Base-by-base conservation (phyloP, 345 rosid species). In the Gossypium longicalyx region DNA sequence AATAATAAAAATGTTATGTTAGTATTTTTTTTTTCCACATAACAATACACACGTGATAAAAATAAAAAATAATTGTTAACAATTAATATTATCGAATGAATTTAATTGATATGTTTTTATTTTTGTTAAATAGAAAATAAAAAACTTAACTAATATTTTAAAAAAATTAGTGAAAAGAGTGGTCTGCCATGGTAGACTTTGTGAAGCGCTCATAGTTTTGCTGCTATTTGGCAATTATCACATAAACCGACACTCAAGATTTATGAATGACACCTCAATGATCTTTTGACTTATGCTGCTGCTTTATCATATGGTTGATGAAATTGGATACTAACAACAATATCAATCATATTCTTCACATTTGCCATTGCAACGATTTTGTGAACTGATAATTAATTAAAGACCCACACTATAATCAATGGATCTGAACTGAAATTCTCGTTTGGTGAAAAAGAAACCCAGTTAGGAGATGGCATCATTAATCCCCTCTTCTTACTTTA, bases 281-380 rank as follows among this genome's bases (percentile, higher is more conserved):
- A 58, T 67, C 34, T 67, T 67, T 67, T 67, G 71, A 67, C 71
- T 67, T 67, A 8, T 67, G 70, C n/a, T 45, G 52, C 70, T 66
- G 53, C 70, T 45, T 22, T 27, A 69, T 69, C 38, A 67, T 34
- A 34, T 49, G 9, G 71, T 47, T 67, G 54, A 44, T 45, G 54
- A 27, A 25, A 43, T 19, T 1, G 13, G 52, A 2, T 19, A 11
- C 6, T 10, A 2, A 23, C 29, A 16, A 23, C 12, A 7, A 68
- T 67, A 9, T 27, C 25, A 52, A 29, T 52, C 13, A 57, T 57
- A 10, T 70, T 70, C 73, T 70, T 70, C 17, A 52, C 60, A 43
- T 44, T 66, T 67, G 52, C 70, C 9, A 17, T 19, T 20, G 13
- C 60, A 20, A 56, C 60, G 27, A 56, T 56, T 12, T 15, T 19